Evolutionary conservation across 192 early-diverging fungal species (phyloP), one percentile per base, ranked within the genome.

Genomic region (Backusella liffmaniae): DNA sequence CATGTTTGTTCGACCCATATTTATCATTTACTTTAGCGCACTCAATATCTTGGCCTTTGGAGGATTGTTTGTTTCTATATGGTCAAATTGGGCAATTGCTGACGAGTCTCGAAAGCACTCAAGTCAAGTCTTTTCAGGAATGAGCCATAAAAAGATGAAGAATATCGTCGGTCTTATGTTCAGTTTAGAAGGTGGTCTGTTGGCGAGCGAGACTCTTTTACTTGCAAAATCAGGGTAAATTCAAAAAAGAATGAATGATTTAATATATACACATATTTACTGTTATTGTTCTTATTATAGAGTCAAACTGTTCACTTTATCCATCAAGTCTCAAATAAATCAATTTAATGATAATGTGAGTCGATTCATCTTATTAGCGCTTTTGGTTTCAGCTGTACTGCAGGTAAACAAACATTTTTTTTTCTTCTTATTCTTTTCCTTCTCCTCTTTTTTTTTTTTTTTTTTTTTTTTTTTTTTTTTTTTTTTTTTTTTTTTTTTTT

Each of bases 121-220:
- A 36, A 49, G 77, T 44, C 75, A 59, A 21, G 36, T 82, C 46
- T 76, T 86, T 72, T 26, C 66, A 30, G 70, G 70, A 15, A 75
- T 84, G 35, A 67, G 71, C 16, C 56, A 73, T 0, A 74, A 72
- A 72, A 84, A 82, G 71, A 77, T 86, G 51, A 86, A 84, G 53
- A 86, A 85, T 65, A 69, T 84, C 1, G 84, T 90, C 15, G 88
- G 84, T 49, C 86, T 90, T 73, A 85, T 84, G 76, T 88, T 88
- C 80, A 82, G 84, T 39, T 68, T 85, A 0, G 85, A 84, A n/a
- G 88, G 88, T 37, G 88, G 88, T 8, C 65, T 90, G 18, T 71
- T 90, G n/a, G 86, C 88, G 12, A 87, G 87, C 62, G 83, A 90
- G 56, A 90, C 88, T 1, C 75, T 90, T 30, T 73, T 90, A 42